Evolutionary conservation across 352 stramenopile genomes (phyloP).

Genomic region (Phytopythium kandeliae): DNA sequence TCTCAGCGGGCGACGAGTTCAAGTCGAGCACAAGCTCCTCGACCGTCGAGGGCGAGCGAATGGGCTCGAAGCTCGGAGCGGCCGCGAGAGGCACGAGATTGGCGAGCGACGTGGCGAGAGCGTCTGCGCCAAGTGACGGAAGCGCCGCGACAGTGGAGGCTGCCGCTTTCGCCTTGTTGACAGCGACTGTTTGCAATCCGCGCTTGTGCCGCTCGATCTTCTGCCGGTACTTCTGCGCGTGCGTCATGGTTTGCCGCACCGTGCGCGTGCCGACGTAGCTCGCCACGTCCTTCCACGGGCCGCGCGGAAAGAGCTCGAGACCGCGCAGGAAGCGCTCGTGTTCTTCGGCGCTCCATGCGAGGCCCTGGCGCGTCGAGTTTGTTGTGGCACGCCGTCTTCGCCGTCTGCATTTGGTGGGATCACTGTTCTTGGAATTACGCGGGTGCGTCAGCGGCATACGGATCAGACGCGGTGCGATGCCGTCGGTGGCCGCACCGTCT

Average conservation of each 20-base stretch:
- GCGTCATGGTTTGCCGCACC: slow-evolving; percentile 70
- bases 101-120: too few species aligned
- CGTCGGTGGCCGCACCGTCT: background rate
- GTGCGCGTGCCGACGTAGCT: slow-evolving; percentile 38
- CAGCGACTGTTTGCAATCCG: background rate
- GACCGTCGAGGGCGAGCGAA: background rate
- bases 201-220: slow-evolving; percentile 21
- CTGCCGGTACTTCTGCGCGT: slow-evolving; percentile 71
- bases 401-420: background rate
- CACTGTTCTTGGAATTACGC: background rate
- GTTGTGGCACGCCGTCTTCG: background rate
- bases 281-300: slow-evolving; percentile 9
- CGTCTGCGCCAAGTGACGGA: too few species aligned
- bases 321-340: slow-evolving; percentile 8
- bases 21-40: background rate
- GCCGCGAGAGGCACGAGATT: too few species aligned
- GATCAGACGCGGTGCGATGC: background rate
- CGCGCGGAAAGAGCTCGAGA: slow-evolving; percentile 6
- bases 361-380: background rate
- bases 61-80: background rate
- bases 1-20: background rate
- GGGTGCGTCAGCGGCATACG: slow-evolving; percentile 5
- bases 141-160: background rate
- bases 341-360: slow-evolving; percentile 7
- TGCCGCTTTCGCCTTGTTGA: background rate